A percentile compares a stretch with the other conserved stretches of the same genome.
phyloP scores from a whole-genome alignment of 495 filamentous ascomycete genomes.

The Platismatia glauca region DNA sequence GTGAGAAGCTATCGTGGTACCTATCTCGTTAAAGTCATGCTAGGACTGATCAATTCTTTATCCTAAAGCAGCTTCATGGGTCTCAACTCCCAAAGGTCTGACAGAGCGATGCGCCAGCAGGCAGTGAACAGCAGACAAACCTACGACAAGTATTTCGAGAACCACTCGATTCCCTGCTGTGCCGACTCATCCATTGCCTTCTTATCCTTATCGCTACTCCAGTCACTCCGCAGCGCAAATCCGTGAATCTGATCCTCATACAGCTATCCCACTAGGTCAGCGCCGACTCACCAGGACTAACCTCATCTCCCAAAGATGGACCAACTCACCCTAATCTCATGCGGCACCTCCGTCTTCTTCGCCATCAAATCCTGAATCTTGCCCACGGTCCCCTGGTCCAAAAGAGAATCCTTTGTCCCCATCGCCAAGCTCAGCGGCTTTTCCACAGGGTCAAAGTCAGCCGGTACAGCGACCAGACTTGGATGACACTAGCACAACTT shows the following conservation, averaged over 20 bases:
- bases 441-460: conserved; percentile 33
- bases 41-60: background rate
- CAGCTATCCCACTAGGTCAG: conserved; percentile 16
- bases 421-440: conserved; percentile 28
- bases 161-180: conserved; percentile 38
- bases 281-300: background rate
- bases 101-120: background rate
- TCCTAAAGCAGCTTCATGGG: background rate
- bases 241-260: conserved; percentile 40
- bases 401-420: conserved; percentile 34
- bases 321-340: conserved; percentile 28
- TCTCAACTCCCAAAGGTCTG: background rate
- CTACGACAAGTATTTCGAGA: conserved; percentile 30
- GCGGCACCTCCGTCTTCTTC: conserved; percentile 27
- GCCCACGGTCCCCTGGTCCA: conserved; percentile 35
- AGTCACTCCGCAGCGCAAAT: conserved; percentile 37
- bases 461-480: conserved; percentile 32
- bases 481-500: conserved; percentile 20
- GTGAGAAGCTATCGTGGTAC: background rate
- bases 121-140: background rate
- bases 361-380: conserved; percentile 34
- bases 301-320: background rate
- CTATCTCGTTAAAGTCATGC: background rate
- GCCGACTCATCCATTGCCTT: conserved; percentile 38
- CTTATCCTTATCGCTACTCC: conserved; percentile 37